Base-by-base conservation (phyloP, 2,329 filamentous ascomycete species). In the Xylaria sp. region DNA sequence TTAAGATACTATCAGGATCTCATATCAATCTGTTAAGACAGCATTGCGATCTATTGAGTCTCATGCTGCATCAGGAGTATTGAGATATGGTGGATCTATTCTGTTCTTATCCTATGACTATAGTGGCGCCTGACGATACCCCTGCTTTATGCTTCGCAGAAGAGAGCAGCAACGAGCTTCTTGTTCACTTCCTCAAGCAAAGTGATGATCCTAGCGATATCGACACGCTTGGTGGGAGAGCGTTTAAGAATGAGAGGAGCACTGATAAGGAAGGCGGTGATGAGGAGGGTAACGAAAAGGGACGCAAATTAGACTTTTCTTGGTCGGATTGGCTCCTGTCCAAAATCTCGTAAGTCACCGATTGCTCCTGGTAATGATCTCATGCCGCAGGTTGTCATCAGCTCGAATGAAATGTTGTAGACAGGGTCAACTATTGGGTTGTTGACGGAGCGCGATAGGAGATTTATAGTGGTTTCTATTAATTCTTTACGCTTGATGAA, bases 121-220 rank as follows among this genome's bases (percentile, higher is more conserved):
- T 67, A 8, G 65, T 63, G 10, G 59, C 25, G 0, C 43, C 3
- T 20, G 12, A 31, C 36, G 64, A 33, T 9, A 25, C 20, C 13
- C 3, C n/a, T 12, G 13, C 59, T n/a, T 52, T 67, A 25, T 46
- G 59, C 18, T 63, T 49, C 39, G 65, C 65, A 9, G 60, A 1
- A n/a, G 54, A 59, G 15, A 8, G 54, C 18, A 46, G 33, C 28
- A 18, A 28, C 6, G 10, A 39, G 4, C 28, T 13, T 1, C 36
- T 63, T 5, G 12, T 59, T 48, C 48, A 25, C 18, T 60, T 67
- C 15, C 54, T 63, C n/a, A 39, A 60, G 7, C 48, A 55, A 23
- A 28, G 48, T 15, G 54, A 54, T 20, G 20, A 63, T 31, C 20
- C 39, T 25, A 36, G 4, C 3, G 36, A 10, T 12, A 36, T 3